Evolutionary conservation across 2,329 filamentous ascomycete species (phyloP), one percentile per base, ranked within the genome.

Genomic region (Cladosporium velox): DNA sequence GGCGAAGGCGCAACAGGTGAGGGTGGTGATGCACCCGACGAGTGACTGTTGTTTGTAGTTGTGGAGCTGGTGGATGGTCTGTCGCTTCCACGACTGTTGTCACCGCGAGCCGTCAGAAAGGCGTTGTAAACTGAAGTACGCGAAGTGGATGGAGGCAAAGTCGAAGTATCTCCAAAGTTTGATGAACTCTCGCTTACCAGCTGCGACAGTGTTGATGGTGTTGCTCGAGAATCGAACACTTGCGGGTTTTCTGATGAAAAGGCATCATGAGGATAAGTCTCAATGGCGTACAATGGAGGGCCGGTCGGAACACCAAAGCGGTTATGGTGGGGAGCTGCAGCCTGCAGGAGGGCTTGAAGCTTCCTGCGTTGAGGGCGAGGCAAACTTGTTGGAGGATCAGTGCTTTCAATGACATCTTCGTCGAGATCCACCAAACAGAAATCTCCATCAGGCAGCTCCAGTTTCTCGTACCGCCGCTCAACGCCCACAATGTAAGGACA

Each of bases 401-500:
- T 95, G 59, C 92, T 91, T 75, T 97, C 92, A 67, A 99, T 93
- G 18, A 89, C 89, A 77, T 99, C 91, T 76, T 91, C 88, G 78
- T 99, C 95, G 61, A 99, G 83, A 78, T 99, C 95, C 41, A 98
- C 93, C 18, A 98, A 83, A 21, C 98, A 93, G 77, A 94, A 98
- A 75, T 98, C 95, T 73, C 98, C 95, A 7, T 97, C 92, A 0
- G 95, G 95, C 51, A 98, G 85, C 71, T 93, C 90, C 57, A 93
- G 87, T 66, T 88, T 88, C 72, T 96, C 92, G 76, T 98, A 98
- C 66, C 93, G 88, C 70, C 93, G 87, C 80, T 99, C 95, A 66
- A 99, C 92, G 59, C 95, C 95, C 52, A 98, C 92, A 70, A 99
- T 97, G 74, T 98, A 99, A 0, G 95, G 95, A 72, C 95, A 98